Evolutionary conservation across 768 basidiomycete genomes (phyloP).

Genomic region (Tylopilus felleus): DNA sequence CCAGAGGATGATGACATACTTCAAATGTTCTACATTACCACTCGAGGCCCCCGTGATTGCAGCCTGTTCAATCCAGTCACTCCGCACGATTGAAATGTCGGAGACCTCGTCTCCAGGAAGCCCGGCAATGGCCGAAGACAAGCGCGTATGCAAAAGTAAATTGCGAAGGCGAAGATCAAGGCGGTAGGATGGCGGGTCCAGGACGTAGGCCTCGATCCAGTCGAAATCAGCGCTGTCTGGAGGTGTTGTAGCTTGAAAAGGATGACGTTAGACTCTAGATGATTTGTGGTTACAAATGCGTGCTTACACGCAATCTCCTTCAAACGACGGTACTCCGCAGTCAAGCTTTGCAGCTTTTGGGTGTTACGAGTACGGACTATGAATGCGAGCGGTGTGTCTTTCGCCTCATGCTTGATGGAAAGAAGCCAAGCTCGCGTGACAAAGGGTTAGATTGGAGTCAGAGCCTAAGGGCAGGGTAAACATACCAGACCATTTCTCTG

Average conservation of each 20-base stretch:
- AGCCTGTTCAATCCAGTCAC: constrained; percentile 57
- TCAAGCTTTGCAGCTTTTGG: constrained; percentile 42
- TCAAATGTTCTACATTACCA: constrained; percentile 22
- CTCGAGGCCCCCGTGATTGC: constrained; percentile 35
- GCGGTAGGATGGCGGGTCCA: constrained; percentile 4
- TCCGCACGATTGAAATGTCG: constrained; percentile 57
- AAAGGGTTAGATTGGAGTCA: neutral
- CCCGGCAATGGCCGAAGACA: constrained; percentile 64
- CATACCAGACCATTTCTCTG: constrained; percentile 39
- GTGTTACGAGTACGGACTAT: constrained; percentile 43
- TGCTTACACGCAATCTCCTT: constrained; percentile 55
- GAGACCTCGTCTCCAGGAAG: constrained; percentile 54
- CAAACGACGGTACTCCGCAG: constrained; percentile 56
- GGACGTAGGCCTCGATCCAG: constrained; percentile 19
- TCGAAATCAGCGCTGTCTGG: constrained; percentile 10
- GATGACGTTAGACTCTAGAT: neutral
- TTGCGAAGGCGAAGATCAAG: constrained; percentile 51
- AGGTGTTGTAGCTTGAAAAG: constrained; percentile 11
- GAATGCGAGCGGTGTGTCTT: constrained; percentile 43
- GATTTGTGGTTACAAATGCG: constrained; percentile 3
- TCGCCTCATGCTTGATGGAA: constrained; percentile 43
- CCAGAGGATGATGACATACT: constrained; percentile 10
- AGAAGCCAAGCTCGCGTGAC: constrained; percentile 46
- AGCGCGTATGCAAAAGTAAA: constrained; percentile 46
- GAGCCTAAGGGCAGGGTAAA: neutral